Base-by-base conservation (phyloP, 495 filamentous ascomycete species). In the Cairneyella variabilis region DNA sequence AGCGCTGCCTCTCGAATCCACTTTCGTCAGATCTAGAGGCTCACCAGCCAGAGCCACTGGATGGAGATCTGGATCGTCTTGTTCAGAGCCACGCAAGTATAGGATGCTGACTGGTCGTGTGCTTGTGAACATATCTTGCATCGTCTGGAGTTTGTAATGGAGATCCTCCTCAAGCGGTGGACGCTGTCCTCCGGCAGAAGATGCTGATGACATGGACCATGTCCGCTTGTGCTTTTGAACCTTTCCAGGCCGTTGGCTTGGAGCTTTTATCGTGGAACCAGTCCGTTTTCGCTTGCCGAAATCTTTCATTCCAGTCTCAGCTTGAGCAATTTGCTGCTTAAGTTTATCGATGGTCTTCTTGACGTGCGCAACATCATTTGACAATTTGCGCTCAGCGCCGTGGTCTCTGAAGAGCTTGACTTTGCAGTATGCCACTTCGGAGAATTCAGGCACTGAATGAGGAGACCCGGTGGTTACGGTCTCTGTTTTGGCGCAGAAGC, bases 361-460 rank as follows among this genome's bases (percentile, higher is more conserved):
- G 49, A 97, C 84, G 56, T 95, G 90, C 1, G 86, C 83, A n/a
- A 95, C 73, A 61, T 98, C 93, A 61, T 97, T 98, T 6, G 89
- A 88, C 2, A 97, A 76, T 66, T 97, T 98, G 25, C 93, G 83
- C 68, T 98, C 93, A 0, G 93, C 93, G 6, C 93, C 93, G 59
- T 98, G 92, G 63, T 98, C 93, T 36, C 93, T 79, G 73, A 98
- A 98, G 2, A 98, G 79, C 64, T 97, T 97, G 41, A 98, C 89
- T 69, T 91, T 95, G 79, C 91, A 95, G 65, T 87, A 97, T 66
- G 87, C 88, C 5, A 96, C 80, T 68, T 98, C 91, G 1, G 81
- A 62, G 7, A 64, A 51, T 14, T 68, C 64, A 6, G 70, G 60
- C 0, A 69, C 62, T 2, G 76, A 65, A 25, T 70, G 71, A n/a